Conservation (phyloP, 108 stramenopile species). For the Skeletonema tropicum region DNA sequence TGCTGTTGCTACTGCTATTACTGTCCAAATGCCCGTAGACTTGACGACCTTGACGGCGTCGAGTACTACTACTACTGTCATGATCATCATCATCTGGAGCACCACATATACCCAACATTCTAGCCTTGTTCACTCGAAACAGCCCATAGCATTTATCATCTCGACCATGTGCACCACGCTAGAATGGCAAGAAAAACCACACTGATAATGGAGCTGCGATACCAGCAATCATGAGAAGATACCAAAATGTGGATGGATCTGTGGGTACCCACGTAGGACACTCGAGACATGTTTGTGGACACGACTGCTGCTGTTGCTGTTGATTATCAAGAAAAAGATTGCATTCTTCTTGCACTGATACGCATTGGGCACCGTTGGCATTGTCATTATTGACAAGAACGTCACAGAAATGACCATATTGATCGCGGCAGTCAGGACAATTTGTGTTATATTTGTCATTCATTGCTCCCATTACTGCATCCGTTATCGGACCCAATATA, state of each 20-base stretch:
- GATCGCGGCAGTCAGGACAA: constrained; percentile 42
- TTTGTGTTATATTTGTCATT: constrained; percentile 45
- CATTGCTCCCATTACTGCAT: constrained; percentile 29
- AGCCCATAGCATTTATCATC: too few relatives aligned
- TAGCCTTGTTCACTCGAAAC: too few relatives aligned
- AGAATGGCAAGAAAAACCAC: too few relatives aligned
- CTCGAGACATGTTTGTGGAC: constrained; percentile 46
- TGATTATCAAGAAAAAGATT: constrained; percentile 10
- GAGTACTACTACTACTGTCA: too few relatives aligned
- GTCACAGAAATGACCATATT: constrained; percentile 47
- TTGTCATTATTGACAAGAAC: background rate
- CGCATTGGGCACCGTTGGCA: constrained; percentile 7
- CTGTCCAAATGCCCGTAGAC: background rate
- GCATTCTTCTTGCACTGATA: constrained; percentile 32
- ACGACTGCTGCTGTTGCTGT: constrained; percentile 15
- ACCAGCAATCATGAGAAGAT: constrained; percentile 33
- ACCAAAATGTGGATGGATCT: constrained; percentile 45
- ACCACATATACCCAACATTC: too few relatives aligned
- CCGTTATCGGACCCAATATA: constrained; percentile 35
- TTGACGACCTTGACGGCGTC: too few relatives aligned
- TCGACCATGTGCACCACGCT: too few relatives aligned
- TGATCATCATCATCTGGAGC: constrained; percentile 8
- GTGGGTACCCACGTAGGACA: constrained; percentile 47
- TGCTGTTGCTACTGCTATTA: background rate
- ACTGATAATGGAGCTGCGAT: constrained; percentile 22